Percentiles rank a stretch among this genome's conserved stretches.
These are phyloP conservation scores for Papiliotrema flavescens DNA, from an alignment of 1,284 basidiomycete genomes.

Conservation along the genomic window DNA sequence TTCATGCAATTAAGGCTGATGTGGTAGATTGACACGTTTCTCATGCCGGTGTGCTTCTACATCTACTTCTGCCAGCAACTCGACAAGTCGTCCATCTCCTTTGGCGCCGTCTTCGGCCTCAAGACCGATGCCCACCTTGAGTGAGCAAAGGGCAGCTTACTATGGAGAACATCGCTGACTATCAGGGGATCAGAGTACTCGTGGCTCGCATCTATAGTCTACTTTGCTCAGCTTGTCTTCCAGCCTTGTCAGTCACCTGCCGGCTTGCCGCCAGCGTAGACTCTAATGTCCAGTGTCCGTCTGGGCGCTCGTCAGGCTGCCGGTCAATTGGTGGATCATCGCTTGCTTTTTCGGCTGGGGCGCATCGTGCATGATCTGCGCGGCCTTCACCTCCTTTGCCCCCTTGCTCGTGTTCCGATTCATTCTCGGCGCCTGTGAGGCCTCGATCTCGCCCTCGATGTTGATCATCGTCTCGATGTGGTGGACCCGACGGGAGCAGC, in stretches of 20 bases:
- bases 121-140: constrained; percentile 17
- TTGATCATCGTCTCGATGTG: constrained; percentile 30
- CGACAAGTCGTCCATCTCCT: constrained; percentile 31
- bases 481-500: constrained; percentile 37
- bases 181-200: constrained; percentile 25
- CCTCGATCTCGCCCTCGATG: constrained; percentile 24
- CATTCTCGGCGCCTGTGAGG: constrained; percentile 31
- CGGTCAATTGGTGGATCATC: constrained; percentile 30
- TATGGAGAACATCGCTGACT: no score
- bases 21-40: constrained; percentile 12
- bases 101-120: constrained; percentile 27
- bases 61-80: constrained; percentile 35
- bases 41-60: constrained; percentile 23
- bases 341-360: constrained; percentile 28
- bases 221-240: constrained; percentile 38
- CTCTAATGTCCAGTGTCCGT: constrained; percentile 14
- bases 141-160: no score
- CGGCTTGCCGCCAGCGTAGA: neutral
- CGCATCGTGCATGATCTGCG: constrained; percentile 17
- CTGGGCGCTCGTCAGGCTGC: constrained; percentile 28
- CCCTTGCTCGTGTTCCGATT: constrained; percentile 27
- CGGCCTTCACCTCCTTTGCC: constrained; percentile 19
- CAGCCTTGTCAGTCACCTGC: constrained; percentile 23
- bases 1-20: neutral
- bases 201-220: constrained; percentile 32